Evolutionary conservation across 2,329 filamentous ascomycete genomes (phyloP).

Genomic region (Neopestalotiopsis clavispora): DNA sequence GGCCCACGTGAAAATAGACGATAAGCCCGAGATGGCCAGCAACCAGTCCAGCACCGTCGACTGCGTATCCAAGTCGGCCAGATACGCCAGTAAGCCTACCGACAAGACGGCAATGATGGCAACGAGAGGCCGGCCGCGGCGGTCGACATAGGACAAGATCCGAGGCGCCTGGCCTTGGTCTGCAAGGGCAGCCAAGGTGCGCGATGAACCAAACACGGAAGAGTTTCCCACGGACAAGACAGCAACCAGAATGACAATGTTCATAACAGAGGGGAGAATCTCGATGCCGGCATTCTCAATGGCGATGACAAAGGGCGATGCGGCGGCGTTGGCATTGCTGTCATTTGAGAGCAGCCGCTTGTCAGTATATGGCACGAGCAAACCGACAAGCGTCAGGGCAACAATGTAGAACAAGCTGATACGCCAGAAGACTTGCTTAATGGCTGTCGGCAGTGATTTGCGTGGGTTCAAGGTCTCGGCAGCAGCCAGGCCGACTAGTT

Average conservation of each 20-base stretch:
- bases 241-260: slow-evolving; percentile 89
- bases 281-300: slow-evolving; percentile 79
- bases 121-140: slow-evolving; percentile 77
- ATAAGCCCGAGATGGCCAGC: slow-evolving; percentile 73
- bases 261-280: slow-evolving; percentile 84
- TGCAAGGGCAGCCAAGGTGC: slow-evolving; percentile 86
- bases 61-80: slow-evolving; percentile 68
- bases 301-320: slow-evolving; percentile 87
- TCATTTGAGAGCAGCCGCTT: slow-evolving; percentile 36
- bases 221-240: slow-evolving; percentile 92
- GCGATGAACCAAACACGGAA: slow-evolving; percentile 87
- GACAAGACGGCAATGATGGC: slow-evolving; percentile 71
- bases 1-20: slow-evolving; percentile 79
- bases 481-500: slow-evolving; percentile 49
- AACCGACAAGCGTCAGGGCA: slow-evolving; percentile 55
- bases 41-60: slow-evolving; percentile 78
- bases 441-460: slow-evolving; percentile 66
- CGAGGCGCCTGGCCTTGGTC: slow-evolving; percentile 84
- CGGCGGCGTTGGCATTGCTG: slow-evolving; percentile 33
- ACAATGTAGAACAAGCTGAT: slow-evolving; percentile 70
- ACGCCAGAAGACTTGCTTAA: slow-evolving; percentile 71
- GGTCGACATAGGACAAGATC: slow-evolving; percentile 81
- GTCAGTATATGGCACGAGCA: slow-evolving; percentile 40
- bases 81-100: slow-evolving; percentile 77
- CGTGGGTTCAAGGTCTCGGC: slow-evolving; percentile 67